Evolutionary conservation across 495 filamentous ascomycete species (phyloP).

Genomic region (Daldinia decipiens): DNA sequence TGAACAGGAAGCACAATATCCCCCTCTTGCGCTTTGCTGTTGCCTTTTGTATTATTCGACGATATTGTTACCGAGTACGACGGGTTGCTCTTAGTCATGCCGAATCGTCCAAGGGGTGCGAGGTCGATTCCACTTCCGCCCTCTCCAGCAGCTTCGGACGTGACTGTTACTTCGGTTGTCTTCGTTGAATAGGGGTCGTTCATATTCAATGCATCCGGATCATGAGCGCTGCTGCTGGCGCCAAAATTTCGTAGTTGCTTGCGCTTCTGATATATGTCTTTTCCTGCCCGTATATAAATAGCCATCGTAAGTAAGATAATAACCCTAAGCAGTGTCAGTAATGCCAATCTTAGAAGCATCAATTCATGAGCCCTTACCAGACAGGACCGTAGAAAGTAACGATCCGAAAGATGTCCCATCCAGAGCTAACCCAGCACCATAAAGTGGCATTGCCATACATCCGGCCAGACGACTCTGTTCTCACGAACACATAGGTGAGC

Average conservation of each 20-base stretch:
- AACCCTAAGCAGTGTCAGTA: slow-evolving; percentile 54
- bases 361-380: slow-evolving; percentile 63
- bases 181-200: slow-evolving; percentile 64
- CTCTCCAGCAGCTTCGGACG: slow-evolving; percentile 51
- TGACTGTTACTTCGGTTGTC: slow-evolving; percentile 66
- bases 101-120: slow-evolving; percentile 40
- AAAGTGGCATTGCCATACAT: slow-evolving; percentile 83
- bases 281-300: slow-evolving; percentile 79
- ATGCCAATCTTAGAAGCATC: background rate
- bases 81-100: slow-evolving; percentile 36
- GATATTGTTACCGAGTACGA: slow-evolving; percentile 62
- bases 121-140: slow-evolving; percentile 36
- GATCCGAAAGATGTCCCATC: slow-evolving; percentile 79
- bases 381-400: slow-evolving; percentile 85
- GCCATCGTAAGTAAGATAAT: slow-evolving; percentile 73
- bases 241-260: slow-evolving; percentile 59
- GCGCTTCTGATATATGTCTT: slow-evolving; percentile 71
- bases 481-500: slow-evolving; percentile 72
- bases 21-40: slow-evolving; percentile 38
- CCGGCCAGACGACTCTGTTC: slow-evolving; percentile 56
- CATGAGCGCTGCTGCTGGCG: slow-evolving; percentile 48
- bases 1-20: slow-evolving; percentile 32
- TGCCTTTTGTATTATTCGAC: slow-evolving; percentile 45
- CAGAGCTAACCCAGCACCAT: slow-evolving; percentile 81
- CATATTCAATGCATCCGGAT: slow-evolving; percentile 56